phyloP scores from a whole-genome alignment of 345 rosid genomes.

The Noccaea caerulescens region DNA sequence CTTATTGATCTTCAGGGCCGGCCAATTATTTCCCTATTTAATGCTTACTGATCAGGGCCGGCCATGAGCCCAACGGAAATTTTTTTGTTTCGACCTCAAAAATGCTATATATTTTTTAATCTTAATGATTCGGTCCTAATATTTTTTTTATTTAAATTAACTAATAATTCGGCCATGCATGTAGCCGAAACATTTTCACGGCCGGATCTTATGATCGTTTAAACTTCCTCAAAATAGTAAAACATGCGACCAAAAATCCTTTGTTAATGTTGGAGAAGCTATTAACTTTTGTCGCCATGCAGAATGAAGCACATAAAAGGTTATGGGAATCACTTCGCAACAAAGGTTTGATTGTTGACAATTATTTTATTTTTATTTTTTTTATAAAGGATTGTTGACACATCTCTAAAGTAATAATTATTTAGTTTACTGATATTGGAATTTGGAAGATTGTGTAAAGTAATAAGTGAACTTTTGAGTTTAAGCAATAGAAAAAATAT shows the following conservation, averaged over 20 bases:
- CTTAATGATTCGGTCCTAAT: too few species aligned
- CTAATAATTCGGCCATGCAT: too few species aligned
- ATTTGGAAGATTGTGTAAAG: too few species aligned
- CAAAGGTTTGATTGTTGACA: slow-evolving; percentile 41
- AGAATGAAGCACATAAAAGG: slow-evolving; percentile 71
- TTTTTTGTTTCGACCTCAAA: too few species aligned
- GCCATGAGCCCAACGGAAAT: too few species aligned
- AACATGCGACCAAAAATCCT: not conserved
- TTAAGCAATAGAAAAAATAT: not conserved
- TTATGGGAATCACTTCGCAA: slow-evolving; percentile 55
- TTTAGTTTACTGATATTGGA: not conserved
- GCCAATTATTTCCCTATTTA: too few species aligned
- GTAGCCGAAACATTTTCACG: too few species aligned
- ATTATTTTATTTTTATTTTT: too few species aligned
- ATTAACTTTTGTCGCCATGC: slow-evolving; percentile 42
- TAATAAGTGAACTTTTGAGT: not conserved
- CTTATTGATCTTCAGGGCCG: not conserved
- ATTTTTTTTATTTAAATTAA: too few species aligned
- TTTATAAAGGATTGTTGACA: not conserved
- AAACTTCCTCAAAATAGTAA: not conserved
- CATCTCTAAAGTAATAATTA: not conserved
- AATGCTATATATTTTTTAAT: too few species aligned
- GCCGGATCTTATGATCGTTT: not conserved
- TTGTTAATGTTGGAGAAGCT: not conserved
- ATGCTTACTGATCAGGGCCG: too few species aligned